A percentile compares a stretch with the other conserved stretches of the same genome.
Conservation (phyloP, 257 asterid species). For the Phtheirospermum japonicum region DNA sequence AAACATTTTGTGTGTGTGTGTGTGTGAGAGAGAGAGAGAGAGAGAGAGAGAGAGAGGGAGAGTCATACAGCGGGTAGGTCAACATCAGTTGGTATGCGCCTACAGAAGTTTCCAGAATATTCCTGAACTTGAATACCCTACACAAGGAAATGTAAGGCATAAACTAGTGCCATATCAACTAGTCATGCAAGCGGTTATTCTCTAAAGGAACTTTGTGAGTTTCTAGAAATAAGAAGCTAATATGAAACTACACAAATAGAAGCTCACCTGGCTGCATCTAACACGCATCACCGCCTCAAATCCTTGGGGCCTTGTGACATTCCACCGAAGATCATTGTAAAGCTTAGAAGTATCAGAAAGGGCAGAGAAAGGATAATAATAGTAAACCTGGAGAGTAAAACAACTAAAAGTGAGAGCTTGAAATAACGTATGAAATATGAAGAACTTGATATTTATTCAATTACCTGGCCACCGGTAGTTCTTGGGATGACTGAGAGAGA, state of each 20-base stretch:
- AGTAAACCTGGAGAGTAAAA: constrained; percentile 60
- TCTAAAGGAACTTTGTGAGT: constrained; percentile 12
- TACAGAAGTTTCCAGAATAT: constrained; percentile 89
- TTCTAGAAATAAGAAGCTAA: constrained; percentile 23
- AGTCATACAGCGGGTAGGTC: constrained; percentile 90
- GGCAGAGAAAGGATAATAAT: constrained; percentile 94
- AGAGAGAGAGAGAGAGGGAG: constrained; percentile 35
- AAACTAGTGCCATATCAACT: constrained; percentile 4
- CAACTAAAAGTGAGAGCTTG: constrained; percentile 24
- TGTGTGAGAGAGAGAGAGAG: constrained; percentile 12
- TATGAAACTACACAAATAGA: constrained; percentile 20
- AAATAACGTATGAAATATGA: constrained; percentile 8
- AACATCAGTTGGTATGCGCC: constrained; percentile 94
- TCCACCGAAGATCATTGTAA: constrained; percentile 98
- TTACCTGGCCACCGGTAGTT: constrained; percentile 98
- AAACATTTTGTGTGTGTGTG: not conserved
- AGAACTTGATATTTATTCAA: constrained; percentile 24
- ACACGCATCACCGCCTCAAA: constrained; percentile 99
- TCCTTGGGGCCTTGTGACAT: constrained; percentile 95
- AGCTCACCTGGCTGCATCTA: constrained; percentile 93
- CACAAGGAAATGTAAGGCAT: constrained; percentile 13
- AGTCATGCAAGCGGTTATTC: constrained; percentile 24
- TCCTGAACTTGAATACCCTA: constrained; percentile 99
- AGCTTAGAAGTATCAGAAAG: constrained; percentile 92
- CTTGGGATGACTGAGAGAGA: constrained; percentile 88